Conservation (phyloP, 805 yeast species). For the Starmerella bacillaris region DNA sequence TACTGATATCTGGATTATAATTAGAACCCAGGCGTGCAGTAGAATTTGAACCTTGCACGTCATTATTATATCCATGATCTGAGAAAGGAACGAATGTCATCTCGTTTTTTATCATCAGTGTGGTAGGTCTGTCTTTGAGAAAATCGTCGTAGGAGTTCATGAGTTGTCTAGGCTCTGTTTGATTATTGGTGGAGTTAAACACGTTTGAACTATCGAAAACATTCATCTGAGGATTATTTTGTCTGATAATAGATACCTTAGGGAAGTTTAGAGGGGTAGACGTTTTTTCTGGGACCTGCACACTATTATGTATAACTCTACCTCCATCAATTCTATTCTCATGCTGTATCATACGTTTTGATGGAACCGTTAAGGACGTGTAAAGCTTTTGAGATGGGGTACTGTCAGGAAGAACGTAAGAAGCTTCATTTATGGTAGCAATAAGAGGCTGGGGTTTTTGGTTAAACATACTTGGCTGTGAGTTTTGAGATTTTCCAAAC, state of each 20-base stretch:
- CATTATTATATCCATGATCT: too few relatives aligned
- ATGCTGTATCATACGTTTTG: conserved; percentile 1
- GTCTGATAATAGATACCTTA: neutral
- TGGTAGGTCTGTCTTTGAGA: conserved; percentile 16
- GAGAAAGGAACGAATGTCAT: neutral
- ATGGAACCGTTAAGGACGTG: conserved; percentile 13
- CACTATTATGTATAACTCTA: too few relatives aligned
- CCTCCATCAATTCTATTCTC: too few relatives aligned
- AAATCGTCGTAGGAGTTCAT: conserved; percentile 17
- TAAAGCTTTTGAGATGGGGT: conserved; percentile 16
- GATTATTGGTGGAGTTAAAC: neutral
- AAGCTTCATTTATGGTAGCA: conserved; percentile 19
- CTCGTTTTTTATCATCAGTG: conserved; percentile 11
- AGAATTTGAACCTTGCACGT: too few relatives aligned
- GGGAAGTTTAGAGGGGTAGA: neutral
- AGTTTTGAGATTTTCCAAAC: neutral
- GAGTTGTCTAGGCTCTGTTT: conserved; percentile 11
- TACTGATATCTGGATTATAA: neutral
- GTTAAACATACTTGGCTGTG: conserved; percentile 1
- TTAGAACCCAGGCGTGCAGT: neutral
- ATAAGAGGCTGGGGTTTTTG: conserved; percentile 9
- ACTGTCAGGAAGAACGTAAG: conserved; percentile 15
- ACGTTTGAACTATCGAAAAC: neutral
- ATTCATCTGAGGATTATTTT: neutral
- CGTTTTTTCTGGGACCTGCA: too few relatives aligned